These are phyloP conservation scores for Suhomyces atakaporum DNA, from an alignment of 1,139 yeast genomes.

Conservation along the genomic window DNA sequence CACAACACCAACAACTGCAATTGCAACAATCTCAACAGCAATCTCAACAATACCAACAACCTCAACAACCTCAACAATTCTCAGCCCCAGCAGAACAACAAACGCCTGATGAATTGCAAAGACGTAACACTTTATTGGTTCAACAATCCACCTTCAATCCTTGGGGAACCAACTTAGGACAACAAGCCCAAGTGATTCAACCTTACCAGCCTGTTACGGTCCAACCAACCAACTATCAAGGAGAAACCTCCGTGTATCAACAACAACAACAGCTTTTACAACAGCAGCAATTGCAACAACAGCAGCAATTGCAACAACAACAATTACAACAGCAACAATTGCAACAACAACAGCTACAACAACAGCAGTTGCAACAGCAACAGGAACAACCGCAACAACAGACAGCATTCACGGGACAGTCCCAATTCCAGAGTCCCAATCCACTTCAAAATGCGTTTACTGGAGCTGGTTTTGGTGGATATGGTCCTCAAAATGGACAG, in stretches of 20 bases:
- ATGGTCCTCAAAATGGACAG: slow-evolving; percentile 31
- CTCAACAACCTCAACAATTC: too few relatives aligned
- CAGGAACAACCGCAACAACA: slow-evolving; percentile 22
- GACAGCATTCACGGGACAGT: slow-evolving; percentile 4
- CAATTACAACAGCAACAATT: slow-evolving; percentile 14
- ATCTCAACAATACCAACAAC: slow-evolving; percentile 21
- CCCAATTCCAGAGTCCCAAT: slow-evolving; percentile 9
- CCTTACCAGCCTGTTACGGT: slow-evolving; percentile 9
- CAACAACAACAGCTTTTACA: slow-evolving; percentile 16
- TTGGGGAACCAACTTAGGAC: slow-evolving; percentile 32
- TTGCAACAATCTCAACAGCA: slow-evolving; percentile 21
- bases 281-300: slow-evolving; percentile 9
- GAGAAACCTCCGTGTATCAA: slow-evolving; percentile 13
- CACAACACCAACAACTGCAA: neutral
- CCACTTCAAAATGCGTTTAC: slow-evolving; percentile 40
- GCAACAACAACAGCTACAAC: slow-evolving; percentile 17
- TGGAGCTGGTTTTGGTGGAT: slow-evolving; percentile 63
- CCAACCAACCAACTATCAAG: slow-evolving; percentile 3
- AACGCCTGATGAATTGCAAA: slow-evolving; percentile 18
- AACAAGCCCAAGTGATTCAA: slow-evolving; percentile 10
- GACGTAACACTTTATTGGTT: slow-evolving; percentile 36
- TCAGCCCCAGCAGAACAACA: too few relatives aligned
- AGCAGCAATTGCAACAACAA: slow-evolving; percentile 14
- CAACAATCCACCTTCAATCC: slow-evolving; percentile 50
- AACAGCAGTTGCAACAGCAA: slow-evolving; percentile 23